Percentiles rank a stretch among this genome's conserved stretches.
Conservation (phyloP, 495 filamentous ascomycete genomes). For the Lophium mytilinum region DNA sequence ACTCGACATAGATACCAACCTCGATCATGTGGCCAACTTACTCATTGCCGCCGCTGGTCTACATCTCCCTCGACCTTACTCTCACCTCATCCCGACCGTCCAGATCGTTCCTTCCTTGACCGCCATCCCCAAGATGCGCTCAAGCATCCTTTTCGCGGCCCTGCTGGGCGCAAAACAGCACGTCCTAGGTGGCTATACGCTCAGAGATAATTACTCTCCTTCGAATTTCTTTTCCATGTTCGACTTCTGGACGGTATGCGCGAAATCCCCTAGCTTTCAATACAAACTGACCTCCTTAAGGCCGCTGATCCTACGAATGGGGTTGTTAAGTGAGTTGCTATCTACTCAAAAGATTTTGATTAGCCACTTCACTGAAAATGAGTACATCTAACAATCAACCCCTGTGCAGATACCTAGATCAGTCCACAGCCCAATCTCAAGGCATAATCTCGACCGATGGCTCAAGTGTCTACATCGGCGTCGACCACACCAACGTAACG, state of each 20-base stretch:
- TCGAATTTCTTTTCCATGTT: slow-evolving; percentile 44
- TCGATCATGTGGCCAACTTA: not conserved
- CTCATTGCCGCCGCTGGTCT: no score
- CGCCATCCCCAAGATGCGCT: not conserved
- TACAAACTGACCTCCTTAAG: slow-evolving; percentile 31
- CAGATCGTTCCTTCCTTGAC: not conserved
- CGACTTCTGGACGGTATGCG: slow-evolving; percentile 13
- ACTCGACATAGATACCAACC: no score
- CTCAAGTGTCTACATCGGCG: slow-evolving; percentile 27
- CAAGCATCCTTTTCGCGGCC: not conserved
- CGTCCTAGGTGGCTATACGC: slow-evolving; percentile 29
- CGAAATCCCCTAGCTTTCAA: not conserved
- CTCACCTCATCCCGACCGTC: not conserved
- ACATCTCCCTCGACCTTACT: no score
- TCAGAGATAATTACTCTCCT: slow-evolving; percentile 39
- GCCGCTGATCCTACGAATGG: slow-evolving; percentile 28
- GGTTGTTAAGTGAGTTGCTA: slow-evolving; percentile 22
- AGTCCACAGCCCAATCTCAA: slow-evolving; percentile 15
- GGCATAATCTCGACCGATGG: slow-evolving; percentile 14
- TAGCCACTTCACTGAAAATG: no score
- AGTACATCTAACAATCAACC: no score
- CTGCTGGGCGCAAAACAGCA: not conserved
- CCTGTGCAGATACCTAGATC: slow-evolving; percentile 17
- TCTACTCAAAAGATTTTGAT: no score
- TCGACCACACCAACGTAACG: slow-evolving; percentile 25